Base-by-base conservation (phyloP, 164 flowering plant species). In the Nymphaea colorata region DNA sequence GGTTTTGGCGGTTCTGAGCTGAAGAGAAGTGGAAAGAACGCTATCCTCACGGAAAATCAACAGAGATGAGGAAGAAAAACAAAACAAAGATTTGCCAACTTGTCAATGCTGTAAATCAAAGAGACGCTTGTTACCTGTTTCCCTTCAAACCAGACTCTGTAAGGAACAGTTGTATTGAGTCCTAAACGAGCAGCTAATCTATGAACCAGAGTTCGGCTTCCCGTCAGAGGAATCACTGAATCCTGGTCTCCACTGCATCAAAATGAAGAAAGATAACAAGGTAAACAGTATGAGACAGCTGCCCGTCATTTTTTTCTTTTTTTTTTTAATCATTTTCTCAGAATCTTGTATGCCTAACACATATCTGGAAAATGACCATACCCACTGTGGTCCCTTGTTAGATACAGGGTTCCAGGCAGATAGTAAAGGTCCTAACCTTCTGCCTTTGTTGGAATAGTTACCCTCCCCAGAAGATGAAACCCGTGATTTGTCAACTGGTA, bases 141-240 rank as follows among this genome's bases (percentile, higher is more conserved):
- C 47, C 90, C 91, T 44, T 76, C 90, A 68, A 89, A 91, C 97
- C 97, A 91, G 44, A 83, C 97, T 80, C 93, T 74, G 73, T 91
- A 91, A 18, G 97, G 93, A 36, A 79, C 82, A 5, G 92, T 86
- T 5, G 85, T 80, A 44, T 79, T 79, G 4, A 89, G 80, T n/a
- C 84, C 76, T 57, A 91, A 74, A 18, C 81, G 62, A 63, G 72
- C 65, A 11, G 97, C 93, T 57, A 91, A 73, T 47, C 78, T 70
- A 71, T 79, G 81, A 69, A 91, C 89, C 42, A 91, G 73, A 8
- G 74, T 83, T 64, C 97, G 78, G 59, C 88, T 89, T 53, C 97
- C 96, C 0, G 88, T 89, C 66, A 91, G 72, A 41, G 97, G 97
- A 61, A 91, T 83, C 4, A 91, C 96, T 5, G 96, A 91, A 83